Base-by-base conservation (phyloP, 2,329 filamentous ascomycete genomes). In the Westerdykella aurantiaca region DNA sequence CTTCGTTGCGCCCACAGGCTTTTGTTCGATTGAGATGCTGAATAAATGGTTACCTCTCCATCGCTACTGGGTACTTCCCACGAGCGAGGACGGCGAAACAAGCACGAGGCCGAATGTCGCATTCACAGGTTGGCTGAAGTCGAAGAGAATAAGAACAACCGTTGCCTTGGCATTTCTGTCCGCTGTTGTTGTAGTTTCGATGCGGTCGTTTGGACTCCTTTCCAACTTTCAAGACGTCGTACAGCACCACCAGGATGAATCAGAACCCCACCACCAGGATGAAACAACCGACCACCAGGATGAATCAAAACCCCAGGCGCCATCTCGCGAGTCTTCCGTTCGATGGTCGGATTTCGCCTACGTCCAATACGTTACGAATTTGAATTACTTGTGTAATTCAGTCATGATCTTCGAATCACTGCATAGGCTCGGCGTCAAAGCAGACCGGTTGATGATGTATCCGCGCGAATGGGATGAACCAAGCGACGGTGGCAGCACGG, bases 351-450 rank as follows among this genome's bases (percentile, higher is more conserved):
- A 57, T 12, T 66, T 51, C 37, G 65, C 65, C 16, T 68, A 67
- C 39, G 51, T 51, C 5, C 61, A 62, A 45, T 65, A 66, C 44
- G 60, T 57, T 13, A 66, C 64, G 5, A 51, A 63, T 39, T 37
- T 39, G 3, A 42, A 50, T 29, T 58, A 63, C 38, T 56, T 68
- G 7, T 68, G 64, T 50, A 64, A 63, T 41, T 55, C 60, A 3
- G 38, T 68, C 44, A 68, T 70, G 66, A 56, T 70, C 11, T 61
- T 69, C 35, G 68, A 68, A 42, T 42, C 63, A 2, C 51, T 70
- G 3, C 49, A 65, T 34, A 49, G 61, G 9, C 46, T 63, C 13
- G 53, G 58, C 12, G 56, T 54, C 44, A 54, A 63, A 52, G 63
- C 66, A 14, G 58, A 64, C 47, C 60, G 1, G 47, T 69, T 18